Conservation (phyloP, 1,284 basidiomycete genomes). For the Cryptococcus amylolentus region DNA sequence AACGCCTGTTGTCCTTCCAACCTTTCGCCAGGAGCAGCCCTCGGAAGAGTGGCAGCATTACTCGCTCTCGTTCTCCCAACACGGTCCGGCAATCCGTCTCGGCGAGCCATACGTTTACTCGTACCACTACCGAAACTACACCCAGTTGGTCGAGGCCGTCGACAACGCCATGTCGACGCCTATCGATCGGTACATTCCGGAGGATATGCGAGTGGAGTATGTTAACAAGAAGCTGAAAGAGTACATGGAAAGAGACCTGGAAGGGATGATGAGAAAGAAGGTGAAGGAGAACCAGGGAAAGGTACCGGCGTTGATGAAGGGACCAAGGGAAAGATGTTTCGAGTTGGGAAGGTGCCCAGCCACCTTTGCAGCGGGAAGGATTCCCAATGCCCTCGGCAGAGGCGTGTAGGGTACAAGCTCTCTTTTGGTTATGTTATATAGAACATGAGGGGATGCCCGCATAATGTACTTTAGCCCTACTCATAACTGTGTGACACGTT, state of each 20-base stretch:
- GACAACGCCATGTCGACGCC: conserved; percentile 25
- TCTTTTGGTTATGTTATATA: no score
- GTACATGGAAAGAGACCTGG: conserved; percentile 24
- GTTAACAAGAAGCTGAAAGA: conserved; percentile 9
- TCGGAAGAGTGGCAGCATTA: conserved; percentile 34
- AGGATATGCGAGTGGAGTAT: conserved; percentile 21
- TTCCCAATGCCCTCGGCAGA: no score
- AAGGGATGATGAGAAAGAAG: conserved; percentile 18
- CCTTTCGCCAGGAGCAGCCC: conserved; percentile 17
- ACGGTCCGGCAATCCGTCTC: conserved; percentile 34
- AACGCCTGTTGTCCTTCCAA: conserved; percentile 42
- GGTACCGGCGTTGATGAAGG: conserved; percentile 13
- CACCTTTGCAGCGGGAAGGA: no score
- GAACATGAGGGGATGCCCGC: no score
- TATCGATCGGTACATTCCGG: conserved; percentile 26
- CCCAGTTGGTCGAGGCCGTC: conserved; percentile 17
- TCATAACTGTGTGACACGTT: no score
- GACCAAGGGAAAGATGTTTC: conserved; percentile 19
- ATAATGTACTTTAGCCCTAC: no score
- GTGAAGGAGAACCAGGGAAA: conserved; percentile 14
- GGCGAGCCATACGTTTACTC: conserved; percentile 42
- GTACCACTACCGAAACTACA: conserved; percentile 25
- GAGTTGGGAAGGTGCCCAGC: conserved; percentile 18
- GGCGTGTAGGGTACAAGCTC: no score
- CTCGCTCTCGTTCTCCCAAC: conserved; percentile 27